Percentiles rank a stretch among this genome's conserved stretches.
Evolutionary conservation across 2,329 filamentous ascomycete species (phyloP).

Genomic region (Catunica adiposa): DNA sequence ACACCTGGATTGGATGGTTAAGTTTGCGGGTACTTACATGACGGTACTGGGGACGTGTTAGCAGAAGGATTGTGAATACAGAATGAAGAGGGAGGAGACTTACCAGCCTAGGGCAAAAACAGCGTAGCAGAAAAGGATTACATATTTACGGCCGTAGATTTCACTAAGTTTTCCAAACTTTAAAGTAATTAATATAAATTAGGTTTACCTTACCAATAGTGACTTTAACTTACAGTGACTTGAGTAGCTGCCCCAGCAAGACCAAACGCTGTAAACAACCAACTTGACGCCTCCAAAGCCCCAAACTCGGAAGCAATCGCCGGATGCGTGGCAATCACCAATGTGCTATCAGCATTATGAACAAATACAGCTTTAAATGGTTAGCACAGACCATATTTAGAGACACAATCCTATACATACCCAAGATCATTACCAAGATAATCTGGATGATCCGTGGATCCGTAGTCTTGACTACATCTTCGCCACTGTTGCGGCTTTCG

Average conservation of each 20-base stretch:
- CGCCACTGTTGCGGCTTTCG: neutral
- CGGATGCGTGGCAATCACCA: slow-evolving; percentile 50
- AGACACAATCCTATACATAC: slow-evolving; percentile 10
- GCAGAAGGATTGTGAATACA: neutral
- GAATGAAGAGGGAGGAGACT: neutral
- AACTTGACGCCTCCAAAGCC: slow-evolving; percentile 36
- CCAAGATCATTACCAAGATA: slow-evolving; percentile 15
- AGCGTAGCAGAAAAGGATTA: slow-evolving; percentile 19
- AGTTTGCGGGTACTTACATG: neutral
- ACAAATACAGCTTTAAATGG: slow-evolving; percentile 33
- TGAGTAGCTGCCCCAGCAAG: slow-evolving; percentile 21
- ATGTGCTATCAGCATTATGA: slow-evolving; percentile 44
- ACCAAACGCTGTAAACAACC: slow-evolving; percentile 21
- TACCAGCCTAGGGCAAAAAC: slow-evolving; percentile 20
- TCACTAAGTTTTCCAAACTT: slow-evolving; percentile 21
- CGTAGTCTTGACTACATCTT: neutral
- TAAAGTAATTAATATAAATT: slow-evolving; percentile 5
- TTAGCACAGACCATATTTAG: neutral
- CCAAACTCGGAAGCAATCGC: slow-evolving; percentile 45
- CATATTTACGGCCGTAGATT: slow-evolving; percentile 19
- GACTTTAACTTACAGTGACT: slow-evolving; percentile 15
- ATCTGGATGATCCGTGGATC: slow-evolving; percentile 6
- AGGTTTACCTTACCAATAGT: neutral
- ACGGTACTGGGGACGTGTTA: neutral
- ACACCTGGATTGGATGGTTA: neutral